Base-by-base conservation (phyloP, 2,329 filamentous ascomycete species). In the Cladophialophora carrionii region DNA sequence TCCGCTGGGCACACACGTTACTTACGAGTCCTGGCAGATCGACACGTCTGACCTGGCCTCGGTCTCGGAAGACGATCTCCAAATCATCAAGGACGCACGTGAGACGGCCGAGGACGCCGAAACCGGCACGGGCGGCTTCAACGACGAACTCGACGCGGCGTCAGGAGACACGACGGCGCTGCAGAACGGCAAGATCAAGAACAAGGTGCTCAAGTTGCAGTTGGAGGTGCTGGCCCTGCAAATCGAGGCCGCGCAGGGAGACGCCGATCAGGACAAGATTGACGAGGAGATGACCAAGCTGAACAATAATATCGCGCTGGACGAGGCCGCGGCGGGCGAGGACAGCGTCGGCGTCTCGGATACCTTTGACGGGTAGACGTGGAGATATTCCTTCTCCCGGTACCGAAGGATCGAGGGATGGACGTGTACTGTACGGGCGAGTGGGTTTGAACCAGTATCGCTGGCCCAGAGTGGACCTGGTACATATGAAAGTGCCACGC, bases 181-280 rank as follows among this genome's bases (percentile, higher is more conserved):
- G 17, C 77, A 83, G 75, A 78, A 78, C 57, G 84, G 84, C 71
- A 86, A 86, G 77, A 86, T 81, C 72, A 85, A 86, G 80, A 86
- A 86, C 78, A 86, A 86, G 78, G 83, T 87, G 26, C 75, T 86
- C 59, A 87, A 86, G 78, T 76, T 86, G 56, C 78, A 81, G 75
- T 80, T 85, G 17, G 80, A 84, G 71, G 79, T 83, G 2, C 71
- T 85, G 63, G 76, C 77, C 53, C 77, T 86, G 48, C 75, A 83
- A 74, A 83, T 85, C 60, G 74, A 85, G 72, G 76, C 79, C 65
- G 84, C 84, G 0, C 80, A 85, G 72, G 78, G 79, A 9, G 72
- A 74, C 34, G 77, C 80, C 69, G 79, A 79, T 43, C 72, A 77
- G 31, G 77, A 65, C 46, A 77, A 83, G 72, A 76, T 85, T 32